Base-by-base conservation (phyloP, 1,284 basidiomycete species). In the Cerioporus squamosus region DNA sequence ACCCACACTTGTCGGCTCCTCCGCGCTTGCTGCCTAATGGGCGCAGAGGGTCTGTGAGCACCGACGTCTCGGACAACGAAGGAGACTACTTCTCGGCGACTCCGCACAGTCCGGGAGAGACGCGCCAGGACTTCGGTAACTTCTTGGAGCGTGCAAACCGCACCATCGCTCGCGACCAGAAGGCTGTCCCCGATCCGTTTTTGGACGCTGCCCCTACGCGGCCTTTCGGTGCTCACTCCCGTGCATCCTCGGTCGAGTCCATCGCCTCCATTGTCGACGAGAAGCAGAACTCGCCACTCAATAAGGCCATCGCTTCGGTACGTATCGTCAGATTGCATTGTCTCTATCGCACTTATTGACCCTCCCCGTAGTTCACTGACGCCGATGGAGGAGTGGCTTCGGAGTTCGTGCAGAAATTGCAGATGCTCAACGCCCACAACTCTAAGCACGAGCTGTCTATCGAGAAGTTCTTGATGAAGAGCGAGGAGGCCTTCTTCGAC, bases 401-500 rank as follows among this genome's bases (percentile, higher is more conserved):
- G 51, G 87, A 92, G 53, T 96, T 97, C 72, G 90, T 96, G 24
- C 87, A 92, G 67, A 94, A 92, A 72, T 77, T 97, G 45, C 88
- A 93, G 70, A 74, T 75, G 61, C 82, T 97, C 52, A 88, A 85
- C 45, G 79, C 93, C 0, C 91, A 93, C 59, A 97, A 97, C 70
- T 97, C 94, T 6, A 93, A 93, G 77, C 84, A 86, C 59, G 94
- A 97, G 68, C 73, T 97, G 40, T 96, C 93, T 47, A 97, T 97
- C 66, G 94, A 96, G 71, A 91, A 91, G 71, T 97, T 83, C 81
- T 76, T 97, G 66, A 81, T 87, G 66, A 95, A 95, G 79, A 93
- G 90, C 66, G 94, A 97, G 75, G 94, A 95, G 72, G 87, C 87
- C 0, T 96, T 95, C 86, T 96, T 95, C 76, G 89, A 90, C 62